Evolutionary conservation across 805 yeast genomes (phyloP), one percentile per base, ranked within the genome.

Genomic region (Brettanomyces naardenensis): DNA sequence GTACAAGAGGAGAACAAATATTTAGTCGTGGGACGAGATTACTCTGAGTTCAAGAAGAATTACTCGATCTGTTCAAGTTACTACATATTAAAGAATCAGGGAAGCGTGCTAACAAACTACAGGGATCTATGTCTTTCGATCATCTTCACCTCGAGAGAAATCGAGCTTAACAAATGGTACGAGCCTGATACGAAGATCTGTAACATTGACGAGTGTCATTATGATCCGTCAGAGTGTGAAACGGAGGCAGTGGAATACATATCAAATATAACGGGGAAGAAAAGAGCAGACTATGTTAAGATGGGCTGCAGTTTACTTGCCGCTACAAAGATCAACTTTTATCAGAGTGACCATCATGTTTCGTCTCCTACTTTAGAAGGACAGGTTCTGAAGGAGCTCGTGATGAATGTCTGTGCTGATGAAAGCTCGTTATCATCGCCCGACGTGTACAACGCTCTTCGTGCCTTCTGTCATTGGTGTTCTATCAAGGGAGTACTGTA

Each of bases 401-500:
- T 71, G 31, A 44, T 44, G 17, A 56, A 59, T 29, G 59, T 63
- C 38, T 69, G 61, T 40, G 75, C 73, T 5, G 66, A 57, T 3
- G 63, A 66, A 0, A 14, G n/a, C 14, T 46, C 49, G 2, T 43
- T 71, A 20, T 52, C 51, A 6, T 63, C 69, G 33, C 57, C 54
- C 0, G 69, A 64, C 30, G 68, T 71, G 22, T 64, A 68, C 41
- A 59, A 64, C 22, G 72, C 77, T 0, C 51, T 73, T 23, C 64
- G 73, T 41, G 67, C 73, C 25, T 71, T 73, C 44, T 69, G 67
- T 15, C 77, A 73, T 51, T 73, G 78, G 78, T 71, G 73, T 20
- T 66, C 69, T 39, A 71, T 68, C 36, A 64, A 65, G 42, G 75
- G 76, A 3, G 56, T 71, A 13, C 48, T 73, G 26, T 56, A 63